Conservation (phyloP, 352 stramenopile species). For the Phytophthora litchii region DNA sequence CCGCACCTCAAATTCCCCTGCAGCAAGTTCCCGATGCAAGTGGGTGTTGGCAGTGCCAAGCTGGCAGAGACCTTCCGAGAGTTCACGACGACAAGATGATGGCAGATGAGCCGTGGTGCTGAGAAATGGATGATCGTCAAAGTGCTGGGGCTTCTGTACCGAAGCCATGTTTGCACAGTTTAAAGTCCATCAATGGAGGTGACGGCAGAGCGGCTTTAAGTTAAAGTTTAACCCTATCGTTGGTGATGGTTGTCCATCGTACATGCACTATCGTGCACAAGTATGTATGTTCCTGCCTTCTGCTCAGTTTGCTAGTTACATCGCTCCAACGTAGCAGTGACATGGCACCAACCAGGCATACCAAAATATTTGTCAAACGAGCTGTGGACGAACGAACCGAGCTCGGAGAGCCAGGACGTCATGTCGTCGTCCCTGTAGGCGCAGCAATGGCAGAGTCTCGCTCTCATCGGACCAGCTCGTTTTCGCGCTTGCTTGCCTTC, state of each 20-base stretch:
- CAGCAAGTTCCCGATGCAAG: too few relatives aligned
- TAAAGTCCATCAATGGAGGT: neutral
- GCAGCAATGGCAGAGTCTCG: neutral
- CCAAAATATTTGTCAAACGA: conserved; percentile 16
- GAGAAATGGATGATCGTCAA: conserved; percentile 19
- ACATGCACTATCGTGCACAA: too few relatives aligned
- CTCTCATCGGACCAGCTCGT: conserved; percentile 10
- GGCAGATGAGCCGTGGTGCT: conserved; percentile 11
- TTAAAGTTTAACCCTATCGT: neutral
- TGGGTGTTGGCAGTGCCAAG: too few relatives aligned
- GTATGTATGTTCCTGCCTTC: neutral
- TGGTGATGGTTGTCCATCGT: too few relatives aligned
- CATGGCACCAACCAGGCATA: too few relatives aligned
- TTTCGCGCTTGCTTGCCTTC: conserved; percentile 22
- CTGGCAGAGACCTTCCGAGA: conserved; percentile 15
- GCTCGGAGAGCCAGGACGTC: neutral
- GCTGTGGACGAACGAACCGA: conserved; percentile 16
- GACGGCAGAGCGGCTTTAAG: conserved; percentile 2
- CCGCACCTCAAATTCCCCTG: neutral
- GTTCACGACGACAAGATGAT: conserved; percentile 16
- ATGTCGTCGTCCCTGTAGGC: neutral
- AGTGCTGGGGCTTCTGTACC: neutral
- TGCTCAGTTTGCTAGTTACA: neutral
- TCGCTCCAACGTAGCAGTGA: too few relatives aligned
- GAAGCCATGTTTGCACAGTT: neutral